These are phyloP conservation scores for Psidium guajava DNA, from an alignment of 345 rosid genomes.

Conservation along the genomic window DNA sequence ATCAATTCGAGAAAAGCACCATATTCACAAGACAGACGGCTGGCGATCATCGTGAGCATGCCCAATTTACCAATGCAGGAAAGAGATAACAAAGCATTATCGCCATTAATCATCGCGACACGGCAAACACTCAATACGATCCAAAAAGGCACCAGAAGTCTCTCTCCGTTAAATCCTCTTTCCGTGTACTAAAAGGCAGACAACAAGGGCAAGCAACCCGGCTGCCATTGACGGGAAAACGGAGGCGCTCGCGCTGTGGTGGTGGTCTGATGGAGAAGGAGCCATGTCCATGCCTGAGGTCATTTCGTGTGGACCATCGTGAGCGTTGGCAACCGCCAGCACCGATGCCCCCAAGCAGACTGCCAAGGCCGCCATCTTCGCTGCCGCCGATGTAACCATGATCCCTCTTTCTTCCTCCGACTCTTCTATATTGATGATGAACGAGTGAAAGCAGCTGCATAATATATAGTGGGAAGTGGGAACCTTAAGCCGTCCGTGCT, in stretches of 20 bases:
- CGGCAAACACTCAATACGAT: not conserved
- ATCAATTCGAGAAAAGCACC: not conserved
- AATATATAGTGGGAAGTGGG: not conserved
- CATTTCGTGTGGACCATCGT: not conserved
- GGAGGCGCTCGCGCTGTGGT: not conserved
- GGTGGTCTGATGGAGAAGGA: not conserved
- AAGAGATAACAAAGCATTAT: not conserved
- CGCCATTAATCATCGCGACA: too few species aligned
- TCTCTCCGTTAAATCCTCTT: not conserved
- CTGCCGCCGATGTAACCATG: not conserved
- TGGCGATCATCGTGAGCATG: not conserved
- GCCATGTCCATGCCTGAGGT: not conserved
- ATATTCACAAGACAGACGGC: not conserved
- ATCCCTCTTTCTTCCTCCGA: not conserved
- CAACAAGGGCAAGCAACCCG: not conserved
- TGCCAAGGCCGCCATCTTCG: not conserved
- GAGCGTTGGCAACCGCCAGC: not conserved
- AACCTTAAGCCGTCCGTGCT: not conserved
- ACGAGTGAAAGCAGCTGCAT: not conserved
- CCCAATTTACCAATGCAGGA: not conserved
- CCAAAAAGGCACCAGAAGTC: not conserved
- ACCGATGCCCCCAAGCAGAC: not conserved
- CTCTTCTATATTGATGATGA: not conserved
- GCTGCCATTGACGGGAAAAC: not conserved
- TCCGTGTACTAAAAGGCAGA: not conserved